Base-by-base conservation (phyloP, 345 rosid genomes). In the Salix purpurea region DNA sequence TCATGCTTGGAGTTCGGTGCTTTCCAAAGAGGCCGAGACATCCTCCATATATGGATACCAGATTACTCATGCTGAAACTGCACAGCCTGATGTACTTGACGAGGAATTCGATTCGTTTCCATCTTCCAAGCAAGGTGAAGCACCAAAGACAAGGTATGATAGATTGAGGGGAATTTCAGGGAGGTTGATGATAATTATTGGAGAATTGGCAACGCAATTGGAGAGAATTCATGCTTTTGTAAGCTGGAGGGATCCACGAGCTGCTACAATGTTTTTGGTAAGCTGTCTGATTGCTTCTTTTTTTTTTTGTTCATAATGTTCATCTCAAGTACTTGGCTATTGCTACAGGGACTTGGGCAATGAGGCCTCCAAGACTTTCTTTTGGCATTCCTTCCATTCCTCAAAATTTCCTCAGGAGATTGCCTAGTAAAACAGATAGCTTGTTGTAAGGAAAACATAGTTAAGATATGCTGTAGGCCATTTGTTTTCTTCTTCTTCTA, bases 151-250 rank as follows among this genome's bases (percentile, higher is more conserved):
- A 37, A n/a, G 54, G 79, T 88, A 86, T 50, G 90, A 88, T 52
- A 67, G 86, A 6, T 34, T 88, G 56, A 82, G 91, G 74, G 76
- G 83, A 56, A 81, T 88, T 14, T 86, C 77, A 1, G 91, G 86
- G 66, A 83, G 80, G 78, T 32, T 84, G 70, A 73, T 56, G 66
- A 34, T 56, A 30, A 58, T 72, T 65, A 37, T 56, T 6, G 75
- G 75, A 10, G 67, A 72, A 30, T 36, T 72, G 50, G 75, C 75
- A n/a, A 72, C 75, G 37, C 75, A 72, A 13, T 5, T 72, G 21
- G 67, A 72, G 52, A 56, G 75, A 28, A 65, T 72, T 18, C 66
- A 56, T n/a, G 26, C 75, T 56, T 1, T 72, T 15, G 66, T 72
- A 16, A 36, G 75, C 52, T 72, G 75, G 67, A 56, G 75, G 48